Percentiles rank a stretch among this genome's conserved stretches.
These are phyloP conservation scores for Suzukiozyma palmioleophila DNA, from an alignment of 1,139 yeast species.

Conservation along the genomic window DNA sequence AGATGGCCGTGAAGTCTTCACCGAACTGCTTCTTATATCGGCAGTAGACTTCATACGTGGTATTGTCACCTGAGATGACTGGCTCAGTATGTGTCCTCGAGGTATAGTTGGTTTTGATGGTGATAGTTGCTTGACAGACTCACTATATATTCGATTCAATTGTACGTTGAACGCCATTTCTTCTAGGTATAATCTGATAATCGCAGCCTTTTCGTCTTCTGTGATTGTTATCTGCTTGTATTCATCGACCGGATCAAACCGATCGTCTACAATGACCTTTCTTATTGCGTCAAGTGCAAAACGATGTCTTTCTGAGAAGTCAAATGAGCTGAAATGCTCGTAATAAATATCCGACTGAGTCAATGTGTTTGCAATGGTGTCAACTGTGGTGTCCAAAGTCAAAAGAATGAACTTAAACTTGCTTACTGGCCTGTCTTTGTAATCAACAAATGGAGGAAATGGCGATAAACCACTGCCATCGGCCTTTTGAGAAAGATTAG, in stretches of 20 bases:
- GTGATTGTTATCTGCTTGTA: slow-evolving; percentile 10
- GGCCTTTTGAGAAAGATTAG: slow-evolving; percentile 7
- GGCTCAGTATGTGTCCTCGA: slow-evolving; percentile 2
- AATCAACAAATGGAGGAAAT: slow-evolving; percentile 25
- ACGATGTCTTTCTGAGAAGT: slow-evolving; percentile 13
- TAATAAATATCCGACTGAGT: slow-evolving; percentile 39
- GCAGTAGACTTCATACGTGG: slow-evolving; percentile 1
- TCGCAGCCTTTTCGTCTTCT: slow-evolving; percentile 38
- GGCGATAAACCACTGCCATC: slow-evolving; percentile 9
- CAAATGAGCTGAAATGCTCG: slow-evolving; percentile 37
- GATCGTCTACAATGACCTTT: slow-evolving; percentile 17
- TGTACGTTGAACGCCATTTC: slow-evolving; percentile 57
- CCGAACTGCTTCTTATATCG: slow-evolving; percentile 2
- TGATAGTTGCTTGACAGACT: slow-evolving; percentile 18
- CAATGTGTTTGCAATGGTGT: slow-evolving; percentile 29
- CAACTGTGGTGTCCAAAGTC: slow-evolving; percentile 39
- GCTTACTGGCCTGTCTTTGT: slow-evolving; percentile 19
- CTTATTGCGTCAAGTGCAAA: slow-evolving; percentile 17
- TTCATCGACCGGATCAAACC: neutral
- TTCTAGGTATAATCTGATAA: slow-evolving; percentile 45
- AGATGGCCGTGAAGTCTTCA: slow-evolving; percentile 2
- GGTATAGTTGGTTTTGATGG: slow-evolving; percentile 5
- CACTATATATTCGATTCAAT: slow-evolving; percentile 52
- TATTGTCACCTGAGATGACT: slow-evolving; percentile 1
- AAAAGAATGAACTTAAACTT: slow-evolving; percentile 42